Percentiles rank a stretch among this genome's conserved stretches.
phyloP scores from a whole-genome alignment of 805 yeast genomes.

The Teunomyces pallodes region DNA sequence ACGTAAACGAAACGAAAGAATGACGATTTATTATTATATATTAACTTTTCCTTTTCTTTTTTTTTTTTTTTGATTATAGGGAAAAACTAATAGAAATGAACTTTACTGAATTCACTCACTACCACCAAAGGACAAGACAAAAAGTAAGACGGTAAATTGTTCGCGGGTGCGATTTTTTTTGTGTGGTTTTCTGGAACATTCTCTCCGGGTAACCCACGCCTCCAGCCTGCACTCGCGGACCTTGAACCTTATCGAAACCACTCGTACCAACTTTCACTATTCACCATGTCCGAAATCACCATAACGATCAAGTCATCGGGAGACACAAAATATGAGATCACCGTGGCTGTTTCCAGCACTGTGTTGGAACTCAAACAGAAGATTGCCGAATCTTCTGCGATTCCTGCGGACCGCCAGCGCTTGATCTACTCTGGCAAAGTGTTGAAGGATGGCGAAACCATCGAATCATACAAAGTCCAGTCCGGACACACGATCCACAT shows the following conservation, averaged over 20 bases:
- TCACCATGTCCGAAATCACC: slow-evolving; percentile 25
- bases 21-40: neutral
- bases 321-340: slow-evolving; percentile 73
- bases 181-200: neutral
- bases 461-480: slow-evolving; percentile 76
- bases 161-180: neutral
- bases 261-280: neutral
- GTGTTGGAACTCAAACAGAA: slow-evolving; percentile 67
- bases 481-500: slow-evolving; percentile 85
- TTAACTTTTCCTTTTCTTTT: no score
- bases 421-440: slow-evolving; percentile 93
- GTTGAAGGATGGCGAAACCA: slow-evolving; percentile 75
- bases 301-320: slow-evolving; percentile 54
- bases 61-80: no score
- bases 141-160: no score
- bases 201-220: slow-evolving; percentile 4
- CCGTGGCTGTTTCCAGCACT: slow-evolving; percentile 51
- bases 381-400: slow-evolving; percentile 57
- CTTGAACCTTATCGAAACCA: neutral
- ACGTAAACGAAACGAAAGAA: neutral
- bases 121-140: no score
- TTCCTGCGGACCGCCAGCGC: slow-evolving; percentile 79
- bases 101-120: no score
- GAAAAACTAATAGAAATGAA: no score
- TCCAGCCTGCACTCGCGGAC: neutral